Evolutionary conservation across 805 yeast species (phyloP).

Genomic region (Suhomyces faveliae): DNA sequence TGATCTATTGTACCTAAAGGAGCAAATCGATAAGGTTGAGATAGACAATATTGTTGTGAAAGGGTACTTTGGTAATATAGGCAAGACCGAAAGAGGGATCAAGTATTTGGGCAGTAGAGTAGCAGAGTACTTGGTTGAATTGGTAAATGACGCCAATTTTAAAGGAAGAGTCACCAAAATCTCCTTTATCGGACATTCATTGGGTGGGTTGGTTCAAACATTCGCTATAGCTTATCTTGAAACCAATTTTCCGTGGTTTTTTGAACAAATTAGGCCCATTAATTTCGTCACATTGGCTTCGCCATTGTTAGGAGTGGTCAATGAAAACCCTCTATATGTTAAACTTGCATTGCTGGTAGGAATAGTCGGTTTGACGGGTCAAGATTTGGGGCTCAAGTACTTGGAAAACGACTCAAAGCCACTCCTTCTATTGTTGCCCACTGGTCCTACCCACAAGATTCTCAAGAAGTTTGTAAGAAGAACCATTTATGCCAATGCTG

Average conservation of each 20-base stretch:
- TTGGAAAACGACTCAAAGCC: conserved; percentile 53
- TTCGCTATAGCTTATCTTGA: conserved; percentile 84
- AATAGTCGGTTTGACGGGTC: conserved; percentile 88
- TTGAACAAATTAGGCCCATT: conserved; percentile 62
- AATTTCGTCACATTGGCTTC: conserved; percentile 83
- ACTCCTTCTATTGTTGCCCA: conserved; percentile 69
- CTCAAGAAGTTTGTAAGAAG: conserved; percentile 65
- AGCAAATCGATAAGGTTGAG: conserved; percentile 58
- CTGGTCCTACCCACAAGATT: conserved; percentile 66
- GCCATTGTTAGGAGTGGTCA: conserved; percentile 83
- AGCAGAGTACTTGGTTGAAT: conserved; percentile 67
- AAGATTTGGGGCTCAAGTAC: conserved; percentile 72
- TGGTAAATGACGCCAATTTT: conserved; percentile 44
- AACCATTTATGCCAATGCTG: conserved; percentile 84
- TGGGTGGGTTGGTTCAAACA: conserved; percentile 90
- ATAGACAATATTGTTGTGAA: conserved; percentile 72
- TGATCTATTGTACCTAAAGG: conserved; percentile 86
- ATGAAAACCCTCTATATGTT: conserved; percentile 84
- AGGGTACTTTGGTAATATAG: conserved; percentile 80
- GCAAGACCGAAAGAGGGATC: conserved; percentile 87
- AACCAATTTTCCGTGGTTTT: conserved; percentile 67
- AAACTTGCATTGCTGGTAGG: conserved; percentile 85
- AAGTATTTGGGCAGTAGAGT: conserved; percentile 79
- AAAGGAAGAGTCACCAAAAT: conserved; percentile 51
- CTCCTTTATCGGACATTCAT: conserved; percentile 89